Percentiles rank a stretch among this genome's conserved stretches.
Conservation (phyloP, 768 basidiomycete genomes). For the Pseudohyphozyma bogoriensis region DNA sequence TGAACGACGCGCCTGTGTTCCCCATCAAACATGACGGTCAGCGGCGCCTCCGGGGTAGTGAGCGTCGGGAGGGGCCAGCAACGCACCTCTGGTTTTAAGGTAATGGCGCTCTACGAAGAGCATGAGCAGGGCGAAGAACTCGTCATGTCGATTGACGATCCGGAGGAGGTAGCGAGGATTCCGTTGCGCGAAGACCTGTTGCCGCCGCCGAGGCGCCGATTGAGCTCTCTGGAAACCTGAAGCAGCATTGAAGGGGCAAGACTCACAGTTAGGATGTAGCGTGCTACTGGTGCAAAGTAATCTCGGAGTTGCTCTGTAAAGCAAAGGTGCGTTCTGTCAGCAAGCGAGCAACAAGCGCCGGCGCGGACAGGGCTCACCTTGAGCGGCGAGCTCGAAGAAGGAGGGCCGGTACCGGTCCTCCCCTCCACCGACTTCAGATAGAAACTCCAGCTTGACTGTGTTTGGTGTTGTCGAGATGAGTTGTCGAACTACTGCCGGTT, state of each 20-base stretch:
- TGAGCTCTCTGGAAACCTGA: not conserved
- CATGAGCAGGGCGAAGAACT: conserved; percentile 84
- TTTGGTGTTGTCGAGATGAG: too few species aligned
- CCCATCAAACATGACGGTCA: not conserved
- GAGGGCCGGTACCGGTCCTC: conserved; percentile 1
- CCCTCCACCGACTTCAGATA: conserved; percentile 3
- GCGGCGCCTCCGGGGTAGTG: not conserved
- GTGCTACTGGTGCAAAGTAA: conserved; percentile 23
- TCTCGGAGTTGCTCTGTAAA: conserved; percentile 24
- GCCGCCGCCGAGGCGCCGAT: too few species aligned
- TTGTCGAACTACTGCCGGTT: too few species aligned
- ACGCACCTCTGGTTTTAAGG: conserved; percentile 69
- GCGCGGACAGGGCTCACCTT: conserved; percentile 9
- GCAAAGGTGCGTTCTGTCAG: not conserved
- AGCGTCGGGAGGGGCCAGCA: not conserved
- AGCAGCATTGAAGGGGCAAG: not conserved
- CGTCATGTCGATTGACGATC: conserved; percentile 88
- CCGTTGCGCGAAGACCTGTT: conserved; percentile 77
- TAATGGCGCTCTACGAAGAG: conserved; percentile 83
- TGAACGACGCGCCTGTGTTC: conserved; percentile 73
- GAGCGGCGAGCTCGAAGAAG: conserved; percentile 24
- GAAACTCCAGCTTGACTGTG: too few species aligned
- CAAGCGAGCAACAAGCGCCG: not conserved
- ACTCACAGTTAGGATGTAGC: conserved; percentile 26
- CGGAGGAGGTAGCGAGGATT: conserved; percentile 86